Conservation (phyloP, 2,329 filamentous ascomycete genomes). For the Dothideomycetes sp. region DNA sequence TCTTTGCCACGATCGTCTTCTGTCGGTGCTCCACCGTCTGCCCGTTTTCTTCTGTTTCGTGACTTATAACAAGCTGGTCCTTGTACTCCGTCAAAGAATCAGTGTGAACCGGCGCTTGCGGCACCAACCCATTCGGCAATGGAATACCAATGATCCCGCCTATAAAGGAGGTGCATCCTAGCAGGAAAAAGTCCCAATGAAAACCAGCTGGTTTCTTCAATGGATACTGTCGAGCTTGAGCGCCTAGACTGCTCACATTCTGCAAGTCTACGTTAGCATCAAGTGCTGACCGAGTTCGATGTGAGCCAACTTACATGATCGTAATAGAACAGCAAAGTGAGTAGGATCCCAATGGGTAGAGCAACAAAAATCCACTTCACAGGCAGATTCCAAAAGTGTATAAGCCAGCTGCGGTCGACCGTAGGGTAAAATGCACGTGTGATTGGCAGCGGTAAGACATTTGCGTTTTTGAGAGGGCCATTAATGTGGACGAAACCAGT, state of each 20-base stretch:
- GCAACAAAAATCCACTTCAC: conserved; percentile 43
- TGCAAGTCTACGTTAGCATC: background rate
- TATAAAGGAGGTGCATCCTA: conserved; percentile 45
- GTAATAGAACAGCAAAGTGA: conserved; percentile 46
- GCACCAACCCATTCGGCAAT: conserved; percentile 48
- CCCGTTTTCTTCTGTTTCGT: conserved; percentile 33
- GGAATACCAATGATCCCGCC: conserved; percentile 46
- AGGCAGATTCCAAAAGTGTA: conserved; percentile 43
- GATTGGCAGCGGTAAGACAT: conserved; percentile 31
- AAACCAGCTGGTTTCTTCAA: conserved; percentile 49
- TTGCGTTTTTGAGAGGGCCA: conserved; percentile 30
- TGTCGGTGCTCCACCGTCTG: conserved; percentile 29
- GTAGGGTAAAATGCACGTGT: conserved; percentile 38
- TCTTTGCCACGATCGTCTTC: conserved; percentile 32
- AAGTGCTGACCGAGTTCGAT: background rate
- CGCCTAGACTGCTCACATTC: conserved; percentile 43
- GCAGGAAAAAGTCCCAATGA: conserved; percentile 50
- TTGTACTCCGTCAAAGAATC: conserved; percentile 35
- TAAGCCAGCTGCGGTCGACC: conserved; percentile 34
- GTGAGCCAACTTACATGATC: conserved; percentile 33
- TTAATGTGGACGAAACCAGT: conserved; percentile 43
- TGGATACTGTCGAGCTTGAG: conserved; percentile 45
- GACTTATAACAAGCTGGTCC: conserved; percentile 29
- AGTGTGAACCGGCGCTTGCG: conserved; percentile 49
- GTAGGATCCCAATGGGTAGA: conserved; percentile 41